Base-by-base conservation (phyloP, 306 rosid species). In the apple (Malus domestica) region DNA sequence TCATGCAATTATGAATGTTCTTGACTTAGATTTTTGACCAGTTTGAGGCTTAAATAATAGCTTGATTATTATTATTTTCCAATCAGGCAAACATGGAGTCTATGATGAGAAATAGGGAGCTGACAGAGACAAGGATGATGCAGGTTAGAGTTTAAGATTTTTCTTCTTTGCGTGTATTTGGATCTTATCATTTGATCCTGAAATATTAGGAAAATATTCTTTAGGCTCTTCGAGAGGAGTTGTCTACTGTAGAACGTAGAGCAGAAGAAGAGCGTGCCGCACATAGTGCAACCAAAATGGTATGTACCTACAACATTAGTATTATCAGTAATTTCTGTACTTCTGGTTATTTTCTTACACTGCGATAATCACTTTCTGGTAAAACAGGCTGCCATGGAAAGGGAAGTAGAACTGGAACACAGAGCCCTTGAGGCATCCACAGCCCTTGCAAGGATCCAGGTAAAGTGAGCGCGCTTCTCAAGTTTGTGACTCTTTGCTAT, bases 381-480 rank as follows among this genome's bases (percentile, higher is more conserved):
- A 61, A 74, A 76, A 83, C 88, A 95, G 99, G 97, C 97, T 79
- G 83, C 90, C 38, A 95, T 95, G 99, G 97, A 86, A 86, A 95
- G 99, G 83, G 97, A 95, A 87, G 97, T 95, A 64, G 97, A 95
- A 67, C 79, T 95, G 97, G 99, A 95, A 88, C 99, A 95, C 44
- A 89, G 97, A 87, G 97, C 96, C 72, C 74, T 95, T 69, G 96
- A 91, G 74, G 87, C 97, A 74, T 93, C 99, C 70, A 84, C 97
- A 18, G 99, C 97, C 70, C 97, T 95, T 57, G 99, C 91, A 16
- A 87, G 99, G 83, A 89, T 86, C 83, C 97, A 95, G 99, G 99
- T 95, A 87, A 88, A 63, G 81, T 78, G 79, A 83, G 82, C 81
- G 82, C 81, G 55, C 79, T 55, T 44, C 52, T 66, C 72, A 54